Evolutionary conservation across 73 alveolate species (phyloP).

Genomic region (Tetrahymena malaccensis): DNA sequence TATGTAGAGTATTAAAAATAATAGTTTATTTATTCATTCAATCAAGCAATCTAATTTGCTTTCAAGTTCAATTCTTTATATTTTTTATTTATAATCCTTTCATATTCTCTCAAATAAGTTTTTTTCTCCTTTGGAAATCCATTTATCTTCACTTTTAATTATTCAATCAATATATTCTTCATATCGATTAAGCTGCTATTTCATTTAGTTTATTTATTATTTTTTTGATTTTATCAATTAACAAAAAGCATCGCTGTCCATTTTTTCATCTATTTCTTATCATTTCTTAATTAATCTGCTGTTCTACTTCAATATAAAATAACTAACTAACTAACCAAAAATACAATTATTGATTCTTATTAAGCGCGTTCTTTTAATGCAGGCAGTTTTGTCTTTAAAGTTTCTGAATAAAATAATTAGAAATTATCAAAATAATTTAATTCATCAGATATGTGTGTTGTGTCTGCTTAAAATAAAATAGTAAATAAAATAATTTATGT

Average conservation of each 20-base stretch:
- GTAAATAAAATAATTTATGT: too few species aligned
- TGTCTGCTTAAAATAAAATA: too few species aligned
- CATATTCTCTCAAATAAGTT: not conserved
- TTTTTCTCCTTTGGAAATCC: not conserved
- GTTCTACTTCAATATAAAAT: not conserved
- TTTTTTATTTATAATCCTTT: not conserved
- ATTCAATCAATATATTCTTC: not conserved
- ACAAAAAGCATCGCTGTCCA: not conserved
- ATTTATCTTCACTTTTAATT: not conserved
- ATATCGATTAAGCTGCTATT: not conserved
- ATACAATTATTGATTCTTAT: too few species aligned
- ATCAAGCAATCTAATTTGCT: not conserved
- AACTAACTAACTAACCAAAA: not conserved
- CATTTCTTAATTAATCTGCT: not conserved
- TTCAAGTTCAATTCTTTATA: not conserved
- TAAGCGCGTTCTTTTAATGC: not conserved
- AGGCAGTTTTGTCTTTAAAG: not conserved
- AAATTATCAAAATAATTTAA: too few species aligned
- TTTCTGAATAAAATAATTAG: too few species aligned
- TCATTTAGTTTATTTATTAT: too few species aligned
- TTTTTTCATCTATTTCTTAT: not conserved
- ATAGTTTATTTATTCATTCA: not conserved
- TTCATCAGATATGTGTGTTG: too few species aligned
- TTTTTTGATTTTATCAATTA: too few species aligned
- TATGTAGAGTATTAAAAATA: not conserved